phyloP scores from a whole-genome alignment of 768 basidiomycete species.

The Udeniomyces megalosporus region DNA sequence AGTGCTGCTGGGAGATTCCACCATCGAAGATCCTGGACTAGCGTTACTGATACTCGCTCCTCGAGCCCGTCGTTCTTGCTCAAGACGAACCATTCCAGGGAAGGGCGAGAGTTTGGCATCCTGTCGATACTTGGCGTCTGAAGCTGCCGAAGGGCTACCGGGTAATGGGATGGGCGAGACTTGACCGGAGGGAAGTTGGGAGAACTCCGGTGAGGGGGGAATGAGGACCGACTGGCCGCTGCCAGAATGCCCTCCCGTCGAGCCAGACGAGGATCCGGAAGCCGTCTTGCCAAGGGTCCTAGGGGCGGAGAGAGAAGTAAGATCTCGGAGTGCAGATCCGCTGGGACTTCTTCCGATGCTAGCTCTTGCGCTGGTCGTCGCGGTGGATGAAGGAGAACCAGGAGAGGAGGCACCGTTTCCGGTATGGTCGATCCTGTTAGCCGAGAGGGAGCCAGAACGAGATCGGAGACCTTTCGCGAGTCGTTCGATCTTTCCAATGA shows the following conservation, averaged over 20 bases:
- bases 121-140: slow-evolving; percentile 50
- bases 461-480: slow-evolving; percentile 21
- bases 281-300: not conserved
- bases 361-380: too few species aligned
- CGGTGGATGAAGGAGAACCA: slow-evolving; percentile 9
- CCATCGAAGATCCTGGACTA: too few species aligned
- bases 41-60: not conserved
- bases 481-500: slow-evolving; percentile 23
- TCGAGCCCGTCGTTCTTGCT: slow-evolving; percentile 16
- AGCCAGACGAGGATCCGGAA: not conserved
- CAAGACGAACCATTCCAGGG: slow-evolving; percentile 65
- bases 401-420: not conserved
- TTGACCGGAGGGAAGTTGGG: slow-evolving; percentile 37
- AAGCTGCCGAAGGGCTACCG: slow-evolving; percentile 37
- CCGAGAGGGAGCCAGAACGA: slow-evolving; percentile 11
- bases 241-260: not conserved
- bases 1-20: too few species aligned
- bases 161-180: slow-evolving; percentile 52
- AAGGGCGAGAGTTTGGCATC: slow-evolving; percentile 75
- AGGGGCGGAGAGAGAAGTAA: not conserved
- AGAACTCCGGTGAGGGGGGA: slow-evolving; percentile 45
- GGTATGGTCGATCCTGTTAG: not conserved
- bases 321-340: too few species aligned
- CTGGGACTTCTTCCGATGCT: too few species aligned
- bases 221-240: slow-evolving; percentile 28